Evolutionary conservation across 176 grass and related monocot genomes (phyloP).

Genomic region (Dendrocalamus sinicus): DNA sequence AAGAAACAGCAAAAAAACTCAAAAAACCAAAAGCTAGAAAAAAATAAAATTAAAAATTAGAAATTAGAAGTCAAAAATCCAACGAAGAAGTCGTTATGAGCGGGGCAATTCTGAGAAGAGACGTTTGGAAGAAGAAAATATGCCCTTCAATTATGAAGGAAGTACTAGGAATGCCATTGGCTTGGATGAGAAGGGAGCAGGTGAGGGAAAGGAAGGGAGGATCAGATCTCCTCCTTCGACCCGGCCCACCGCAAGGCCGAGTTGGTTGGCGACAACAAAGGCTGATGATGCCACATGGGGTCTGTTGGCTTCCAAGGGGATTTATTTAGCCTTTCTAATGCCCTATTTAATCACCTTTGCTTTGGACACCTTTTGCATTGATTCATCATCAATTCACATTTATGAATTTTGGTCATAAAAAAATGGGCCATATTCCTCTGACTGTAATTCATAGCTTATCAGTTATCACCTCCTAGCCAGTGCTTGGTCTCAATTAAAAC

Average conservation of each 20-base stretch:
- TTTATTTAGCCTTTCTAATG: neutral
- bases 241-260: neutral
- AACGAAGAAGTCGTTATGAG: no score
- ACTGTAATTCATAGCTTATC: neutral
- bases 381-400: slow-evolving; percentile 5
- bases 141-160: neutral
- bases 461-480: neutral
- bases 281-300: slow-evolving; percentile 36
- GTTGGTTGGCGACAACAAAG: slow-evolving; percentile 13
- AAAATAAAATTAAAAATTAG: no score
- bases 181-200: slow-evolving; percentile 27
- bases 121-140: neutral
- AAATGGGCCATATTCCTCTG: slow-evolving; percentile 6
- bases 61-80: no score
- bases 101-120: neutral
- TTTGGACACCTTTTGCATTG: slow-evolving; percentile 16
- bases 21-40: no score
- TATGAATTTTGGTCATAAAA: neutral
- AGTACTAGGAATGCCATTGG: slow-evolving; percentile 22
- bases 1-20: no score
- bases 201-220: neutral
- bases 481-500: neutral
- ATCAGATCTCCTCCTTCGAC: neutral
- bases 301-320: neutral
- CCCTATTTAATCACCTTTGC: neutral